Percentiles rank a stretch among this genome's conserved stretches.
phyloP scores from a whole-genome alignment of 768 basidiomycete genomes.

The Goffeauzyma gilvescens region DNA sequence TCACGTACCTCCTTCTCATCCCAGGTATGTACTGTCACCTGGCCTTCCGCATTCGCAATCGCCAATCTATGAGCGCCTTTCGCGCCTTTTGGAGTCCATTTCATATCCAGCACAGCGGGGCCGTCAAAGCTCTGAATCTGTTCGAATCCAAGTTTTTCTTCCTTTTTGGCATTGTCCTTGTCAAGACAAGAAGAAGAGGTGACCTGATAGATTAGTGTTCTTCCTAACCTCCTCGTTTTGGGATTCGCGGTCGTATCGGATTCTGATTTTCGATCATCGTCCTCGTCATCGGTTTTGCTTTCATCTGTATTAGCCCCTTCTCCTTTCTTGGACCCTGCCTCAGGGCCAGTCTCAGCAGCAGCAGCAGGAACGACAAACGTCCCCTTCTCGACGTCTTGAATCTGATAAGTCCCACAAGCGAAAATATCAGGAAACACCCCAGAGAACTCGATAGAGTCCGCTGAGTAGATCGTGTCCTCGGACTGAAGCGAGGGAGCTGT shows the following conservation, averaged over 20 bases:
- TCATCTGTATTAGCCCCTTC: slow-evolving; percentile 26
- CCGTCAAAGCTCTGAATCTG: slow-evolving; percentile 48
- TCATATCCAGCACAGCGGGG: slow-evolving; percentile 78
- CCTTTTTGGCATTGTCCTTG: background rate
- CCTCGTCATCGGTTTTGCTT: slow-evolving; percentile 11
- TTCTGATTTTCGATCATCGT: slow-evolving; percentile 14
- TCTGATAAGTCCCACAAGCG: slow-evolving; percentile 79
- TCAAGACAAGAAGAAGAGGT: slow-evolving; percentile 6
- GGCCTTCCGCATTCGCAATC: slow-evolving; percentile 71
- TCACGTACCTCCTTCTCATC: slow-evolving; percentile 37
- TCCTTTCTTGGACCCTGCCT: background rate
- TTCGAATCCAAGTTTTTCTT: background rate
- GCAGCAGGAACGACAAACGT: slow-evolving; percentile 7
- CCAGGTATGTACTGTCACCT: slow-evolving; percentile 48
- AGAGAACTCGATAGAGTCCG: slow-evolving; percentile 73
- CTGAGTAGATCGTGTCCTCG: slow-evolving; percentile 58
- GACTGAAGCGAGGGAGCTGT: slow-evolving; percentile 11
- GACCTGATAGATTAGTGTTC: slow-evolving; percentile 51
- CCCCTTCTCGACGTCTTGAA: slow-evolving; percentile 37
- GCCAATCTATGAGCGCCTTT: slow-evolving; percentile 37
- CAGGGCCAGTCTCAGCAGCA: background rate
- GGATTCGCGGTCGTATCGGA: slow-evolving; percentile 9
- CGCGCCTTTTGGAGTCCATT: slow-evolving; percentile 42
- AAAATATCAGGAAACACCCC: slow-evolving; percentile 44
- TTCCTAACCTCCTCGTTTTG: slow-evolving; percentile 39